Percentiles rank a stretch among this genome's conserved stretches.
phyloP scores from a whole-genome alignment of 2,329 filamentous ascomycete species.

The Pseudohalonectria lignicola region DNA sequence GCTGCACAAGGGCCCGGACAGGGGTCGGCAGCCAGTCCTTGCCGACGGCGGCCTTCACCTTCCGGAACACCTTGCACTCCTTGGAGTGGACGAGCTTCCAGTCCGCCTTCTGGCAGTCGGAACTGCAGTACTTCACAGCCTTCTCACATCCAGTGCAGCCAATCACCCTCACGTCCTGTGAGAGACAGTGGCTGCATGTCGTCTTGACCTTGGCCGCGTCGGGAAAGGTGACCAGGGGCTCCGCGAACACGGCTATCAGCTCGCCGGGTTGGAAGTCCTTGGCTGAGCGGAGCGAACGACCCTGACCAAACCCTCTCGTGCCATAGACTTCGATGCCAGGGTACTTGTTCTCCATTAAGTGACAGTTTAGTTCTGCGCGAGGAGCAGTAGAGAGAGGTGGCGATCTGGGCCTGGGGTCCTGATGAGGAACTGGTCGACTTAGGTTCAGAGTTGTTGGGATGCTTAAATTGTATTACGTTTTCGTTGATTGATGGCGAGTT shows the following conservation, averaged over 20 bases:
- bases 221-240: conserved; percentile 35
- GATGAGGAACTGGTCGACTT: no score
- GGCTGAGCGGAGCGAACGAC: conserved; percentile 32
- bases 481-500: no score
- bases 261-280: conserved; percentile 30
- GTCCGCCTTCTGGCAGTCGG: conserved; percentile 39
- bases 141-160: conserved; percentile 41
- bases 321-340: not conserved
- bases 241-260: conserved; percentile 31
- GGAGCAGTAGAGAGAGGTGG: no score
- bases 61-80: conserved; percentile 39
- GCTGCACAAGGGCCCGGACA: conserved; percentile 40
- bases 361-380: no score
- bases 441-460: no score
- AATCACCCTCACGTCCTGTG: conserved; percentile 9
- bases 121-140: conserved; percentile 41
- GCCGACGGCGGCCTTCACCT: conserved; percentile 20
- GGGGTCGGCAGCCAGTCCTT: conserved; percentile 37
- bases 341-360: no score
- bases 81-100: conserved; percentile 40
- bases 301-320: not conserved
- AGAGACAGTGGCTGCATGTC: conserved; percentile 40
- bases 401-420: no score
- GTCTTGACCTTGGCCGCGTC: conserved; percentile 25
- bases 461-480: no score